Evolutionary conservation across 257 asterid species (phyloP).

Genomic region (Parsonsia alboflavescens): DNA sequence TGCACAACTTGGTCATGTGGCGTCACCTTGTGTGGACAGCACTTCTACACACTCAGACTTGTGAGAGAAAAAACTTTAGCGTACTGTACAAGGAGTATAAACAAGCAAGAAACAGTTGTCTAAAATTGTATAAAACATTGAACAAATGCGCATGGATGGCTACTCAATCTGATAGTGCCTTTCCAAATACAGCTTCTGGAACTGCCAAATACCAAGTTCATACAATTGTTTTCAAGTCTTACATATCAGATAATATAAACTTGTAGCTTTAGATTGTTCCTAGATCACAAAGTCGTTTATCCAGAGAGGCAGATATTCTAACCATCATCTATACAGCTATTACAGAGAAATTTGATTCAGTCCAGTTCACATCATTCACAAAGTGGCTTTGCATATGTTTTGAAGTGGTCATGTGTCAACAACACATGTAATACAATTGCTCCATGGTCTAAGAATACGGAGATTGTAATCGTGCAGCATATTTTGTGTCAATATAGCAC

Average conservation of each 20-base stretch:
- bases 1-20: neutral
- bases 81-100: neutral
- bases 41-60: neutral
- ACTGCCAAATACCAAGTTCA: neutral
- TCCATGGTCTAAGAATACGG: neutral
- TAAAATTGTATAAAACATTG: neutral
- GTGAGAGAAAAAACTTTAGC: neutral
- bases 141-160: neutral
- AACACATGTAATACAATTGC: neutral
- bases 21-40: neutral
- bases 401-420: neutral
- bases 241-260: neutral
- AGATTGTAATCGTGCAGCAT: neutral
- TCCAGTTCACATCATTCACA: neutral
- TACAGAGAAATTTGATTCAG: neutral
- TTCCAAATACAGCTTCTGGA: neutral
- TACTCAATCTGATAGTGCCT: neutral
- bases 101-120: neutral
- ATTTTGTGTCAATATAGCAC: neutral
- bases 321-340: neutral
- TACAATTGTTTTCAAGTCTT: neutral
- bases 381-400: neutral
- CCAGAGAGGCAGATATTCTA: neutral
- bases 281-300: neutral
- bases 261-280: neutral